Base-by-base conservation (phyloP, 2,329 filamentous ascomycete genomes). In the Colletotrichum coccodes region DNA sequence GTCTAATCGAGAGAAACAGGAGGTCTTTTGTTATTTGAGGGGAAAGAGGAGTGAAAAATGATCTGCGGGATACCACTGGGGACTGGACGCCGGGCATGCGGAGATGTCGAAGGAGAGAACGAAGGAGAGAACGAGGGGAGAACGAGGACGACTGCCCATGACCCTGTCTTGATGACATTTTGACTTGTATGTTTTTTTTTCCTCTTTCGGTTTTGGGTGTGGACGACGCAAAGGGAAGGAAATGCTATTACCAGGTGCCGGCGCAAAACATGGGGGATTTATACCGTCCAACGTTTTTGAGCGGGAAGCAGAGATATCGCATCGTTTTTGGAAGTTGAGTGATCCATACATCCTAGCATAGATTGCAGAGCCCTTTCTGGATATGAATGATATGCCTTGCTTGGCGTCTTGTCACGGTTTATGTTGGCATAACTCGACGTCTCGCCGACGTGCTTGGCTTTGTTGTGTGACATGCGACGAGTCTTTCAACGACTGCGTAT, bases 31-130 rank as follows among this genome's bases (percentile, higher is more conserved):
- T 9, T 28, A 23, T 34, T 47, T n/a, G 36, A 21, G n/a, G 32
- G 38, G 30, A 40, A 46, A 9, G 26, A 30, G 47, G 30, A 65
- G 61, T 50, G 65, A 54, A 56, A 59, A 46, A 68, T 60, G 65
- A 65, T 65, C 49, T 50, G 34, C 65, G 26, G 54, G 60, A 65
- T 60, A 65, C 65, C 65, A 56, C 21, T 38, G 49, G 61, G 32
- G 28, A 42, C 23, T 49, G 54, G 49, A 49, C 61, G 61, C 54
- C 53, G 26, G 54, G 38, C 53, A 32, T 4, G 30, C 18, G 14
- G 52, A 49, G 23, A 34, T 30, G 21, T 4, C 30, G 36, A 23
- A 59, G n/a, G 38, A 42, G 36, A 23, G 11, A 28, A 18, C 9
- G 34, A 4, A 14, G 6, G 32, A 21, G 12, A 53, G 40, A 50